These are phyloP conservation scores for Sporothrix globosa DNA, from an alignment of 2,329 filamentous ascomycete species.

Conservation along the genomic window DNA sequence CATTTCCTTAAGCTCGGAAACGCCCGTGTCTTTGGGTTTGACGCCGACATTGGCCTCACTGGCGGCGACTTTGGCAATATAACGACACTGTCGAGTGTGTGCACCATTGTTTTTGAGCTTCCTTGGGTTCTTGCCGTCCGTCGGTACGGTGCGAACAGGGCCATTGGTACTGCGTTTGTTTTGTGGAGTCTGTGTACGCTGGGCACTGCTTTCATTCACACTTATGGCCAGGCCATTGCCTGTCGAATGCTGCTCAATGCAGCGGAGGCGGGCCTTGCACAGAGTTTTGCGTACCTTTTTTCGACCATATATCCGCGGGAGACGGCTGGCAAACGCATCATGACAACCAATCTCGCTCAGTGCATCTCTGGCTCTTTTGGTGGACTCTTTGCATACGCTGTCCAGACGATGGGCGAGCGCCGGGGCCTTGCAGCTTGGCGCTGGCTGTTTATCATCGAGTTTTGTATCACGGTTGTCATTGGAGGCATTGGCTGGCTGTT, in stretches of 20 bases:
- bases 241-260: background rate
- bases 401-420: constrained; percentile 47
- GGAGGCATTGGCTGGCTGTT: constrained; percentile 2
- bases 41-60: background rate
- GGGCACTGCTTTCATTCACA: background rate
- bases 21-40: background rate
- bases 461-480: constrained; percentile 4
- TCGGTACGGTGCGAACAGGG: background rate
- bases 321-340: constrained; percentile 40
- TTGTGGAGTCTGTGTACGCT: background rate
- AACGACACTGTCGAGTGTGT: background rate
- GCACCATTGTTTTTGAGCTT: background rate
- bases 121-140: background rate
- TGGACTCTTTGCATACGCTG: constrained; percentile 34
- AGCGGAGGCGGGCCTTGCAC: background rate
- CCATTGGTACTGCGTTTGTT: constrained; percentile 5
- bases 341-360: constrained; percentile 38
- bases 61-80: constrained; percentile 17
- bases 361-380: constrained; percentile 38
- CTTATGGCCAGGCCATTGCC: background rate
- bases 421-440: constrained; percentile 51
- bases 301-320: constrained; percentile 22
- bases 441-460: constrained; percentile 41
- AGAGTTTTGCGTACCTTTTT: constrained; percentile 6
- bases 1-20: background rate